Evolutionary conservation across 23 red algal genomes (phyloP), one percentile per base, ranked within the genome.

Genomic region (Agarophyton chilense): DNA sequence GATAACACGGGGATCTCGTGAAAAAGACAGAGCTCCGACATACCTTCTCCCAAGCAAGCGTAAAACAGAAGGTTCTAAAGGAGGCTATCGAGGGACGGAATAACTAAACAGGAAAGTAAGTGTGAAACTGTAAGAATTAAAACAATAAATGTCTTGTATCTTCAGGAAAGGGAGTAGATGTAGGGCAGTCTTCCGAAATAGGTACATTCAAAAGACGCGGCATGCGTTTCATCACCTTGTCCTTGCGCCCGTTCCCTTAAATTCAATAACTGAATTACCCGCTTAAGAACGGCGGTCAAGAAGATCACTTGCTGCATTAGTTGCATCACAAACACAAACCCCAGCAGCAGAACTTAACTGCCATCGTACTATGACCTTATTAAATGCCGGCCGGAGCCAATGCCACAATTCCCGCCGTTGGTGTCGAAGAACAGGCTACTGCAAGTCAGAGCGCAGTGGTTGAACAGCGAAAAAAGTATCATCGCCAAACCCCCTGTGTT

Each of bases 241-340:
- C 14, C 60, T 70, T 26, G 21, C 68, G 43, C 0, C 68, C 68
- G 21, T 74, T 47, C 41, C 7, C 4, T 14, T 18, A 74, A 74
- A 74, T 74, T 74, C 68, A 46, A 2, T 10, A 7, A 21, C n/a
- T 74, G 68, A 74, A 74, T 46, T 49, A 74, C 41, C 68, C 68
- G 68, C 25, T 74, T 47, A 74, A 14, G 68, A 74, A 74, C 68
- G 68, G 68, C 25, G 68, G 68, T 21, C 38, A 10, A 31, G 11
- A 26, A 16, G 21, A 24, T 5, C 1, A 31, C 21, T 47, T 74
- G 3, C 41, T 74, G 68, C 68, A 74, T 38, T 65, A 35, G 60
- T 32, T 4, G 56, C 24, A 35, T 36, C 9, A 10, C 60, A 36
- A 12, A 55, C 52, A 55, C 19, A 3, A 13, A 17, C 21, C 52